phyloP scores from a whole-genome alignment of 441 rosid genomes.

The Populus tomentosa region DNA sequence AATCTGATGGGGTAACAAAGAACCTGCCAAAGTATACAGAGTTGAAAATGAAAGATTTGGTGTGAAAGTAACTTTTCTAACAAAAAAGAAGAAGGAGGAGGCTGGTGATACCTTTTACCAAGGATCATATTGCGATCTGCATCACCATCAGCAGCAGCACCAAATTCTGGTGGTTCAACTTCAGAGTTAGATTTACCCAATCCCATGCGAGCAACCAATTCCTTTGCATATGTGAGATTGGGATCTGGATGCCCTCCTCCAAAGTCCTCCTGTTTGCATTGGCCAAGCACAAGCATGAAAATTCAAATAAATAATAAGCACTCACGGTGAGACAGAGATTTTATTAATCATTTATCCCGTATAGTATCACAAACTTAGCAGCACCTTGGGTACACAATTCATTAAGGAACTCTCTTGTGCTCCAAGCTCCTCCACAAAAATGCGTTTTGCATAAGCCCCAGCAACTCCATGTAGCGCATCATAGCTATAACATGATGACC shows the following conservation, averaged over 20 bases:
- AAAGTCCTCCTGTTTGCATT: constrained; percentile 77
- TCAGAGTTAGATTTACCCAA: constrained; percentile 62
- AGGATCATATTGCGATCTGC: constrained; percentile 99
- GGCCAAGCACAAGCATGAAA: constrained; percentile 6
- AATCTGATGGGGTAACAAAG: constrained; percentile 98
- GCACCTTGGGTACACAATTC: constrained; percentile 91
- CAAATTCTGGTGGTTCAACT: constrained; percentile 86
- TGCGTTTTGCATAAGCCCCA: constrained; percentile 88
- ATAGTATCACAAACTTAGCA: constrained; percentile 15
- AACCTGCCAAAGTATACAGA: constrained; percentile 46
- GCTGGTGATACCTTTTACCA: constrained; percentile 69
- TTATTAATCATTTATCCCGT: neutral
- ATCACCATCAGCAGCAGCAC: constrained; percentile 99
- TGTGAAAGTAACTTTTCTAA: constrained; percentile 1
- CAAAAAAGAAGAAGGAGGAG: neutral
- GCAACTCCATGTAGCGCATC: constrained; percentile 98
- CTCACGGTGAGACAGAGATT: neutral
- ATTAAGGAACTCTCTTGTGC: constrained; percentile 75
- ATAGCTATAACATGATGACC: constrained; percentile 45
- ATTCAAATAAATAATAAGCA: neutral
- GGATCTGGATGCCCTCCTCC: constrained; percentile 99
- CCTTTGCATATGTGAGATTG: constrained; percentile 95
- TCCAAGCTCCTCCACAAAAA: constrained; percentile 96
- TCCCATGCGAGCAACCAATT: constrained; percentile 94
- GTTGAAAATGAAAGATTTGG: constrained; percentile 6